Evolutionary conservation across 1,284 basidiomycete genomes (phyloP), one percentile per base, ranked within the genome.

Genomic region (Hymenochaete sp.): DNA sequence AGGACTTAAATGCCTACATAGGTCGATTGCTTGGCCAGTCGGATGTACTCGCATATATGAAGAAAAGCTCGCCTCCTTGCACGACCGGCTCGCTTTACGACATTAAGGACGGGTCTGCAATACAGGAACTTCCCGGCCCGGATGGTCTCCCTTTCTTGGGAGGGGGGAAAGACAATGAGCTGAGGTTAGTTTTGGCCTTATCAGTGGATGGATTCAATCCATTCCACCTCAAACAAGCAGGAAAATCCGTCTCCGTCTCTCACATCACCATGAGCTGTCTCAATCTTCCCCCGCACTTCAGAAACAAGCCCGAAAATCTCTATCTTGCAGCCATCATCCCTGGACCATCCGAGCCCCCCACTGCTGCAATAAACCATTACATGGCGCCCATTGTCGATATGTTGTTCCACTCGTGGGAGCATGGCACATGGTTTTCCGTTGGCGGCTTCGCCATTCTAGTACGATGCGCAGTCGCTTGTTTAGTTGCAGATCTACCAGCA

Each of bases 201-300:
- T 56, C 50, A 28, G 36, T 65, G 2, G 62, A 71, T 42, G 65
- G 57, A 42, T 70, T 71, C 54, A 70, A 69, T 45, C 65, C 66
- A 0, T 53, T 52, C 0, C 40, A 48, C 0, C 64, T 59, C 39
- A 63, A 59, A 38, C 42, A 32, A 16, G 47, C 57, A 16, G 59
- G 63, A 2, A 62, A 63, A 33, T 55, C 54, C 2, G 45, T 48
- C 1, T 66, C 62, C 4, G 42, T 62, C 24, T 63, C 65, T 0
- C 53, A 55, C 0, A 62, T 72, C 1, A 55, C 52, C 1, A 49
- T 72, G 45, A 48, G 52, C 0, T 55, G 58, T 16, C 47, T 61
- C 4, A 65, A 65, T 43, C 57, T 60, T 8, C 65, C 58, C 10
- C 53, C 51, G 7, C 48, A 53, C 22, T 26, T 65, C 0, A 44